Base-by-base conservation (phyloP, 345 rosid species). In the Sonneratia caseolaris region DNA sequence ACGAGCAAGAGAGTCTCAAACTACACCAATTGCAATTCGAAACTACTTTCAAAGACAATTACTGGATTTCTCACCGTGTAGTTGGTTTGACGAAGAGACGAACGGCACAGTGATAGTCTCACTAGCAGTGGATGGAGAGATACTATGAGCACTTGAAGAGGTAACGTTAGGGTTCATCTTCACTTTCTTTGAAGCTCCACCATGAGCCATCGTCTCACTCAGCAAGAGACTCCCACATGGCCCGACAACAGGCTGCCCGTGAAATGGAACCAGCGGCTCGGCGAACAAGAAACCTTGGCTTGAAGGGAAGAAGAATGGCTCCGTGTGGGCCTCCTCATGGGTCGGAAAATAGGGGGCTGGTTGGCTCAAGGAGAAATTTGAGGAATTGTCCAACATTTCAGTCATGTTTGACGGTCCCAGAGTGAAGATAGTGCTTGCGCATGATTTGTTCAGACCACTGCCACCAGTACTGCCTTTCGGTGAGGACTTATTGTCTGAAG, bases 401-500 rank as follows among this genome's bases (percentile, higher is more conserved):
- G 72, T 45, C 57, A 73, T 21, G 70, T 70, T 83, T 68, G 84
- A 65, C 57, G 91, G 70, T 66, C 72, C 81, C 70, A 83, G 62
- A 65, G 85, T 76, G 64, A 71, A 66, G 2, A 66, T 21, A 38
- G 66, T 75, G 57, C 65, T 73, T 6, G 88, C 85, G 47, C 93
- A 86, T 24, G 89, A 78, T 75, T 79, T 92, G 19, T 86, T 81
- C 24, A 64, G 73, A 48, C 80, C 78, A 27, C 32, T 27, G 48
- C 64, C 78, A 24, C 68, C 19, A 11, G 1, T 5, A 35, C 7
- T 62, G 38, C 37, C 66, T 62, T 62, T 71, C 2, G 88, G 87
- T 35, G 96, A 86, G 37, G 89, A 78, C 77, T 80, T 92, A 14
- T 89, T 82, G 2, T 87, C 84, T 4, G 97, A 87, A 15, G 98